Base-by-base conservation (phyloP, 73 alveolate genomes). In the Paraurostyla sp. region DNA sequence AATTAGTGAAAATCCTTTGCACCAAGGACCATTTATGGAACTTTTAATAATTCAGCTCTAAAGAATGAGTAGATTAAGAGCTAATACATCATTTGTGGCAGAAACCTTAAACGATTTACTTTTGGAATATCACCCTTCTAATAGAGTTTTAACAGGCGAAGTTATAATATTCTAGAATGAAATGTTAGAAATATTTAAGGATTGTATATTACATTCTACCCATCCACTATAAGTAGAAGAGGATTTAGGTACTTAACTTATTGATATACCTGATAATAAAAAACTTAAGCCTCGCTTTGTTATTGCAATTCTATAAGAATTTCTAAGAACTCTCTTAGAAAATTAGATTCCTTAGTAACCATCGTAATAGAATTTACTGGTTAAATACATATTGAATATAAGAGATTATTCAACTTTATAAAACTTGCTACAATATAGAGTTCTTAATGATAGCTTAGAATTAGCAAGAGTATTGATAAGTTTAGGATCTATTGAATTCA, bases 161-260 rank as follows among this genome's bases (percentile, higher is more conserved):
- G 51, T 62, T 20, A 81, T 81, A 4, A 83, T 81, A 23, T 81
- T 81, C 71, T 38, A 81, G 49, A 81, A 81, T 59, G 91, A 81
- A 27, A 59, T 81, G 29, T 38, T 40, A 16, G 91, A 81, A 25
- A 46, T 57, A 27, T 81, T 81, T 33, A 81, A 57, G 54, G 71
- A 35, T 16, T 9, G 56, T 7, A 81, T 81, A 13, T 0, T 48
- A 0, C 29, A 35, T 23, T 56, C 83, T 16, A 36, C 83, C 0
- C 71, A 58, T 65, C 82, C 68, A 13, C 6, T 73, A 48, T 4
- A 11, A 7, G 7, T 22, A 7, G 71, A 43, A 40, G 22, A 23
- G 4, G 71, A 29, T 1, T 35, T 15, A 1, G 50, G n/a, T n/a
- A 33, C 40, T 38, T 56, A 65, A 18, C 25, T 6, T 18, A 58